A percentile compares a stretch with the other conserved stretches of the same genome.
Evolutionary conservation across 768 basidiomycete genomes (phyloP).

Genomic region (Lactarius evosmus): DNA sequence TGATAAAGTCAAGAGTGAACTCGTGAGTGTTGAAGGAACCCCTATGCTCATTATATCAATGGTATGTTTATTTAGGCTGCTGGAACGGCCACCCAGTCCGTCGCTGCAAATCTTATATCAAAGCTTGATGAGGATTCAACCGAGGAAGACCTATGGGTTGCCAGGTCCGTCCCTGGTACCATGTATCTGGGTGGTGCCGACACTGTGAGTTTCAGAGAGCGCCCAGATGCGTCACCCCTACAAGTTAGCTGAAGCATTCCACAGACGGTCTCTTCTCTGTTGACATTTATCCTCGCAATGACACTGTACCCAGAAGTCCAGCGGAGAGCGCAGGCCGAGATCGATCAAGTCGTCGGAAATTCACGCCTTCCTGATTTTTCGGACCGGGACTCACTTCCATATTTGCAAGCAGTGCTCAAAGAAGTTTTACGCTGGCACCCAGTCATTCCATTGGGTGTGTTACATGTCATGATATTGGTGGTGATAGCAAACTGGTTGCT

Average conservation of each 20-base stretch:
- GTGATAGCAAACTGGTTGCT: not conserved
- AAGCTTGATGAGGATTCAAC: not conserved
- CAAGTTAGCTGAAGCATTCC: not conserved
- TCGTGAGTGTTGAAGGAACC: not conserved
- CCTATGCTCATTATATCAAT: not conserved
- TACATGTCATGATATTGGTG: not conserved
- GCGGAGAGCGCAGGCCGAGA: not conserved
- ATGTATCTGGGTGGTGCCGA: not conserved
- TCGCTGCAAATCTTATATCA: not conserved
- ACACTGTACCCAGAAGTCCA: conserved; percentile 1
- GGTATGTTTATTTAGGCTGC: not conserved
- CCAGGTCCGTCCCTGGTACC: not conserved
- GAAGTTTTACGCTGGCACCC: not conserved
- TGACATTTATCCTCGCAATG: not conserved
- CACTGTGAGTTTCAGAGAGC: not conserved
- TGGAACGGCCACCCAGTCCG: not conserved
- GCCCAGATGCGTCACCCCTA: too few species aligned
- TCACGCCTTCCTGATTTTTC: not conserved
- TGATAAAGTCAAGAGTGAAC: not conserved
- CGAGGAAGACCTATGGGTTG: not conserved
- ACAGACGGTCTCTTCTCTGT: not conserved
- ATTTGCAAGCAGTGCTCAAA: not conserved
- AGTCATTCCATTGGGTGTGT: not conserved
- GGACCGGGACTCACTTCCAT: not conserved
- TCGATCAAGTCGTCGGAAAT: not conserved